These are phyloP conservation scores for Breynia disticha DNA, from an alignment of 441 rosid species.

Conservation along the genomic window DNA sequence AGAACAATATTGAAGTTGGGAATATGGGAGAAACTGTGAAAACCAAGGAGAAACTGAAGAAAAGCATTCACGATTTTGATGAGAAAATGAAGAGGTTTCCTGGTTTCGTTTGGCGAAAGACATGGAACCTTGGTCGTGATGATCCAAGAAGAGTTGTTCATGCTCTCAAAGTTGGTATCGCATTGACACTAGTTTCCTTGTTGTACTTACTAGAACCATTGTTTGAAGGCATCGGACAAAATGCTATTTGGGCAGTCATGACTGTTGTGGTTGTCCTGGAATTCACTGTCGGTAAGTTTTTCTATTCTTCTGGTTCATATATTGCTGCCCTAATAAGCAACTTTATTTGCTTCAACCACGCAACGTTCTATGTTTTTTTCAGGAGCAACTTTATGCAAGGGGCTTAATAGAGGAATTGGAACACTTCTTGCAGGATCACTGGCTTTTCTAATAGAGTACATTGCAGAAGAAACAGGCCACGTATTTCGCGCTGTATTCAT, in stretches of 20 bases:
- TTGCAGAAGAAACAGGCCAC: conserved; percentile 44
- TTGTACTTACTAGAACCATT: conserved; percentile 56
- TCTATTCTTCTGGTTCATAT: background rate
- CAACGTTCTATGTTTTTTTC: background rate
- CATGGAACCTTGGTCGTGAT: conserved; percentile 52
- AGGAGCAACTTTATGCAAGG: conserved; percentile 87
- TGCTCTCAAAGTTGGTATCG: conserved; percentile 65
- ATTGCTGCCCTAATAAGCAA: background rate
- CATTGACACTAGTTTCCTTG: conserved; percentile 58
- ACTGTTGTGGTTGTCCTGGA: conserved; percentile 89
- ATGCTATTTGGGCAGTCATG: conserved; percentile 85
- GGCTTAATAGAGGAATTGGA: conserved; percentile 78
- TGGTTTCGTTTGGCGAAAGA: conserved; percentile 17
- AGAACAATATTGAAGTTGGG: conserved; percentile 34
- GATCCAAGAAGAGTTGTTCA: conserved; percentile 75
- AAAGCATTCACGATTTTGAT: conserved; percentile 9
- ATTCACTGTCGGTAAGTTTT: conserved; percentile 56
- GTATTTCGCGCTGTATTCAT: conserved; percentile 59
- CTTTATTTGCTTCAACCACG: background rate
- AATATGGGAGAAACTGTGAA: background rate
- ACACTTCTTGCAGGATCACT: conserved; percentile 69
- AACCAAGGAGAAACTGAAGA: conserved; percentile 19
- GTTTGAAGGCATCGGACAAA: conserved; percentile 52
- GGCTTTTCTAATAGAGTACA: conserved; percentile 51
- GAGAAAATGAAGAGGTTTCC: conserved; percentile 33